A percentile compares a stretch with the other conserved stretches of the same genome.
Evolutionary conservation across 1,139 yeast species (phyloP).

Genomic region (Taphrina wiesneri): DNA sequence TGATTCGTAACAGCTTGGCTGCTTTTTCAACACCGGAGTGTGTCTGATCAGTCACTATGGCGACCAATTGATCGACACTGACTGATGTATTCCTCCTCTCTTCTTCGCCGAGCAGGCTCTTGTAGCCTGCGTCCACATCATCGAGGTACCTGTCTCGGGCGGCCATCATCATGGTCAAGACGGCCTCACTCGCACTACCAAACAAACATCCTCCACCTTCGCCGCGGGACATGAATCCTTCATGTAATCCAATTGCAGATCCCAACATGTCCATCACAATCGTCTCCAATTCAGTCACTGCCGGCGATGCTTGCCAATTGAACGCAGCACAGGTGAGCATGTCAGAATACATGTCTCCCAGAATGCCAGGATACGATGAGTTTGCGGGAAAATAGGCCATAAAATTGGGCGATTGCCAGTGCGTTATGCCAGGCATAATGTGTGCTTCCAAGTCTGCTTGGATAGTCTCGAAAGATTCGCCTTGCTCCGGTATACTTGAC

Average conservation of each 20-base stretch:
- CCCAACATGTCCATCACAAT: slow-evolving; percentile 41
- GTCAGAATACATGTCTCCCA: slow-evolving; percentile 41
- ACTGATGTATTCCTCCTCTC: slow-evolving; percentile 20
- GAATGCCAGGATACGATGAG: slow-evolving; percentile 39
- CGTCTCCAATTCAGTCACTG: slow-evolving; percentile 41
- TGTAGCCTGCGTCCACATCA: slow-evolving; percentile 29
- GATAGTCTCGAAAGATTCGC: slow-evolving; percentile 39
- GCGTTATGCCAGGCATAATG: slow-evolving; percentile 41
- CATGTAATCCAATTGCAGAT: slow-evolving; percentile 38
- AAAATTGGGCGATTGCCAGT: slow-evolving; percentile 42
- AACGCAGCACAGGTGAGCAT: slow-evolving; percentile 41
- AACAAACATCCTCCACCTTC: slow-evolving; percentile 41
- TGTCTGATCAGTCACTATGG: slow-evolving; percentile 40
- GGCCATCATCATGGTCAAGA: slow-evolving; percentile 40
- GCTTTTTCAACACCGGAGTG: slow-evolving; percentile 41
- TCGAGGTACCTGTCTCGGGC: slow-evolving; percentile 40
- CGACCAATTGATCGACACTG: slow-evolving; percentile 39
- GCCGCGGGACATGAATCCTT: slow-evolving; percentile 38
- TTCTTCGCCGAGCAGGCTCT: slow-evolving; percentile 14
- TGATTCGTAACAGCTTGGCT: slow-evolving; percentile 40
- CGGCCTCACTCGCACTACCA: slow-evolving; percentile 41
- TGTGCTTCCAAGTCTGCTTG: slow-evolving; percentile 38
- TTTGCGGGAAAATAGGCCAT: slow-evolving; percentile 42
- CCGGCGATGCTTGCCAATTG: slow-evolving; percentile 41
- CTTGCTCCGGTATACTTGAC: slow-evolving; percentile 37